phyloP scores from a whole-genome alignment of 768 basidiomycete species.

The Gloeopeniophorella convolvens region DNA sequence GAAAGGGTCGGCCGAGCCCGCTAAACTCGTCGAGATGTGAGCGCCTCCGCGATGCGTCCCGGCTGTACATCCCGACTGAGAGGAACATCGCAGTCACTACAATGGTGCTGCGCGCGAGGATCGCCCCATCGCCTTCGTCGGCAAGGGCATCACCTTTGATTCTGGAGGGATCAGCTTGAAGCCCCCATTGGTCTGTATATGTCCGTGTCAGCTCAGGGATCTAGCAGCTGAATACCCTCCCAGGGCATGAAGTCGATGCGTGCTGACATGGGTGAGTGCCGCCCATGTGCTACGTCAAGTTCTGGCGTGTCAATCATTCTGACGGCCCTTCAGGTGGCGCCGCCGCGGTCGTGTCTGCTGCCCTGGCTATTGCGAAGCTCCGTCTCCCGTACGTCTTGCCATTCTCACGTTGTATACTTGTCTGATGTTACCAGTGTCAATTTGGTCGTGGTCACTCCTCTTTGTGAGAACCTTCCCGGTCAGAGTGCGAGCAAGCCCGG shows the following conservation, averaged over 20 bases:
- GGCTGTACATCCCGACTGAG: too few relatives aligned
- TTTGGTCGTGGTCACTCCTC: constrained; percentile 61
- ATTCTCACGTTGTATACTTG: background rate
- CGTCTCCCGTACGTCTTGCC: constrained; percentile 56
- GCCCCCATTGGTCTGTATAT: constrained; percentile 48
- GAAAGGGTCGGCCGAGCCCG: constrained; percentile 73
- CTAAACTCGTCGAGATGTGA: constrained; percentile 83
- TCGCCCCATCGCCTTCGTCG: constrained; percentile 68
- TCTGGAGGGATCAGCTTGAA: constrained; percentile 86
- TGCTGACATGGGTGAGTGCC: constrained; percentile 69
- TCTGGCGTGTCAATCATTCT: background rate
- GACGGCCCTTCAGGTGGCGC: constrained; percentile 51
- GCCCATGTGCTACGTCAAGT: background rate
- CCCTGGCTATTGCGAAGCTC: constrained; percentile 75
- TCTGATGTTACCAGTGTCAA: constrained; percentile 55
- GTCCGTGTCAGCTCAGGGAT: background rate
- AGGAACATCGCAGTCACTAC: constrained; percentile 56
- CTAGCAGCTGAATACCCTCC: background rate
- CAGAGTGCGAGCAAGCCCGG: constrained; percentile 66
- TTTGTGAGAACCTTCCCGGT: constrained; percentile 85
- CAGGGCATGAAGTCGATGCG: constrained; percentile 83
- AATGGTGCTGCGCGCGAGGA: constrained; percentile 56
- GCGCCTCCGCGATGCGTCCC: background rate
- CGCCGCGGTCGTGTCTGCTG: constrained; percentile 66
- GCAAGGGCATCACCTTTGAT: constrained; percentile 89